Evolutionary conservation across 2,329 filamentous ascomycete genomes (phyloP).

Genomic region (Penicillium sp.): DNA sequence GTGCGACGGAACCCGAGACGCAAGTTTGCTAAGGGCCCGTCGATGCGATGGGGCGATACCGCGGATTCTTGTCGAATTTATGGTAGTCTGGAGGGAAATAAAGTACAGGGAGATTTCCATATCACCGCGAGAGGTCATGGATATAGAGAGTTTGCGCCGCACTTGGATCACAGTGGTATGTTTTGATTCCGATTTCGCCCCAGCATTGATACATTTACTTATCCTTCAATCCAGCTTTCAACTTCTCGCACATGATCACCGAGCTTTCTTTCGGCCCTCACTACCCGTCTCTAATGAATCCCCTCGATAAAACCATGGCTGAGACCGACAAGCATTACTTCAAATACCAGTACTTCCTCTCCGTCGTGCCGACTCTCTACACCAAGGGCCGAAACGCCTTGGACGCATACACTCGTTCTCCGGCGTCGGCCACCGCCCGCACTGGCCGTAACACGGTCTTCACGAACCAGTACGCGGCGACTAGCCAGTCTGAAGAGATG

Average conservation of each 20-base stretch:
- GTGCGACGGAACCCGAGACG: conserved; percentile 66
- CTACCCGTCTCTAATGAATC: conserved; percentile 90
- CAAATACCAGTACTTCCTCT: conserved; percentile 98
- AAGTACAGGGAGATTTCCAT: conserved; percentile 97
- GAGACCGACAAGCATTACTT: conserved; percentile 75
- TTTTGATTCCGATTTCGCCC: conserved; percentile 14
- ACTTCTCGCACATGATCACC: conserved; percentile 95
- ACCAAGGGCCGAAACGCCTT: conserved; percentile 55
- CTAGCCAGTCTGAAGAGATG: conserved; percentile 70
- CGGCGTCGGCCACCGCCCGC: conserved; percentile 31
- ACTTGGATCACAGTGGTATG: conserved; percentile 80
- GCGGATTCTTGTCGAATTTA: conserved; percentile 83
- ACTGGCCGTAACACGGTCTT: conserved; percentile 56
- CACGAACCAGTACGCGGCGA: conserved; percentile 98
- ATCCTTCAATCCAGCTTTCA: conserved; percentile 67
- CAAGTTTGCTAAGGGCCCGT: conserved; percentile 73
- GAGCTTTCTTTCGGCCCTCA: conserved; percentile 97
- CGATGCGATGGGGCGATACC: conserved; percentile 54
- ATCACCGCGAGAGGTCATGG: conserved; percentile 94
- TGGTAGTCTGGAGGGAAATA: conserved; percentile 88
- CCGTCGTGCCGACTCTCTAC: conserved; percentile 92
- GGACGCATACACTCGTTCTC: conserved; percentile 43
- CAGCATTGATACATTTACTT: neutral
- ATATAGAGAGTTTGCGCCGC: conserved; percentile 77
- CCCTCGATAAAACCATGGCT: conserved; percentile 87